Conservation (phyloP, 2,329 filamentous ascomycete species). For the Pyricularia sp. region DNA sequence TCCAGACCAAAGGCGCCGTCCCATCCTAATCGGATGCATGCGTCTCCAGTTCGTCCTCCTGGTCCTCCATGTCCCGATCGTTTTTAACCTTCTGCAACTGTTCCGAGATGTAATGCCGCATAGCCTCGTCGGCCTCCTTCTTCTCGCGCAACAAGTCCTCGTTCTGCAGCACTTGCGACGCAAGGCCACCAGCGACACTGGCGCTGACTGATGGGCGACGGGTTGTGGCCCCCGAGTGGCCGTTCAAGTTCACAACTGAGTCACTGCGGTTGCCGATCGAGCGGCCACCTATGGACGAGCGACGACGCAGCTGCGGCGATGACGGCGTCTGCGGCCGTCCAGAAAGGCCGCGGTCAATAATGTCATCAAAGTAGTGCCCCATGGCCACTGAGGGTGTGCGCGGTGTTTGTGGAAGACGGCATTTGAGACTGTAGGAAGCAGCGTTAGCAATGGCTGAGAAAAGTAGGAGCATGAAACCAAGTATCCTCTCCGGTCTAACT, state of each 20-base stretch:
- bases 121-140: slow-evolving; percentile 55
- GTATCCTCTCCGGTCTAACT: slow-evolving; percentile 21
- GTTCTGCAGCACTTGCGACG: slow-evolving; percentile 34
- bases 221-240: slow-evolving; percentile 22
- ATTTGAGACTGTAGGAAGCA: slow-evolving; percentile 55
- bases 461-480: background rate
- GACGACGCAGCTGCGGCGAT: slow-evolving; percentile 57
- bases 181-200: slow-evolving; percentile 3
- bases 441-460: slow-evolving; percentile 27
- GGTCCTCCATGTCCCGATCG: slow-evolving; percentile 32
- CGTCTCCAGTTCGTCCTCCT: slow-evolving; percentile 39
- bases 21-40: slow-evolving; percentile 14
- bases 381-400: slow-evolving; percentile 77
- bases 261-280: slow-evolving; percentile 81
- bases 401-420: slow-evolving; percentile 86
- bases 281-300: slow-evolving; percentile 57
- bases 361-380: slow-evolving; percentile 81
- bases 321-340: slow-evolving; percentile 26
- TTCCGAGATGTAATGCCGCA: slow-evolving; percentile 73
- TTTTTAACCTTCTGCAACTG: slow-evolving; percentile 67
- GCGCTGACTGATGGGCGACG: slow-evolving; percentile 19
- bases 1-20: background rate
- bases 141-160: slow-evolving; percentile 41
- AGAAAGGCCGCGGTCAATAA: slow-evolving; percentile 23
- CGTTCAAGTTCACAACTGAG: slow-evolving; percentile 41